Percentiles rank a stretch among this genome's conserved stretches.
Evolutionary conservation across 352 stramenopile species (phyloP).

Genomic region (Phytophthora pseudosyringae): DNA sequence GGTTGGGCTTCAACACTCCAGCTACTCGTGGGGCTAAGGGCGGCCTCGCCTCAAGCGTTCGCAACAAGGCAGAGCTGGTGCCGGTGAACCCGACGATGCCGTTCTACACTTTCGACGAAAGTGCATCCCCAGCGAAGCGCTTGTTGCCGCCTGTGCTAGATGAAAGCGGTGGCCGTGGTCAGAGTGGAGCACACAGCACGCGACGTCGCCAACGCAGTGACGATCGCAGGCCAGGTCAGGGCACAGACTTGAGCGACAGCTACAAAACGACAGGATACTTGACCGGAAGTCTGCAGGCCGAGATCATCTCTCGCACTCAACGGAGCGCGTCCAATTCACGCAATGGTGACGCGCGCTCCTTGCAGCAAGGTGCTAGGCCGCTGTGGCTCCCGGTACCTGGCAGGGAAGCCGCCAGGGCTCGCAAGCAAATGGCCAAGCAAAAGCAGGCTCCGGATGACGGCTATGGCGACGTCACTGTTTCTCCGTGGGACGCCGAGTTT

Average conservation of each 20-base stretch:
- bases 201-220: conserved; percentile 7
- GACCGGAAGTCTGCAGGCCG: conserved; percentile 19
- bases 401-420: conserved; percentile 14
- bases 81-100: conserved; percentile 11
- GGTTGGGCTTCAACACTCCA: conserved; percentile 15
- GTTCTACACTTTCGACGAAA: conserved; percentile 37
- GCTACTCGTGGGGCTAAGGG: background rate
- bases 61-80: conserved; percentile 5
- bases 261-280: conserved; percentile 33
- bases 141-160: conserved; percentile 23
- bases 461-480: conserved; percentile 25
- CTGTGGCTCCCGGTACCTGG: conserved; percentile 6
- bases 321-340: background rate
- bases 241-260: conserved; percentile 25
- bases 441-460: conserved; percentile 25
- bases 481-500: conserved; percentile 37
- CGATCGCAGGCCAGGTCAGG: background rate
- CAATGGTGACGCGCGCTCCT: background rate
- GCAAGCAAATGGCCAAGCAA: background rate
- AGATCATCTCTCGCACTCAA: conserved; percentile 13
- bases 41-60: background rate
- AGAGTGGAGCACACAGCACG: conserved; percentile 12
- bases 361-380: conserved; percentile 1
- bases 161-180: conserved; percentile 4
- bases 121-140: conserved; percentile 27